Conservation (phyloP, 2,329 filamentous ascomycete species). For the Neonectria hederae region DNA sequence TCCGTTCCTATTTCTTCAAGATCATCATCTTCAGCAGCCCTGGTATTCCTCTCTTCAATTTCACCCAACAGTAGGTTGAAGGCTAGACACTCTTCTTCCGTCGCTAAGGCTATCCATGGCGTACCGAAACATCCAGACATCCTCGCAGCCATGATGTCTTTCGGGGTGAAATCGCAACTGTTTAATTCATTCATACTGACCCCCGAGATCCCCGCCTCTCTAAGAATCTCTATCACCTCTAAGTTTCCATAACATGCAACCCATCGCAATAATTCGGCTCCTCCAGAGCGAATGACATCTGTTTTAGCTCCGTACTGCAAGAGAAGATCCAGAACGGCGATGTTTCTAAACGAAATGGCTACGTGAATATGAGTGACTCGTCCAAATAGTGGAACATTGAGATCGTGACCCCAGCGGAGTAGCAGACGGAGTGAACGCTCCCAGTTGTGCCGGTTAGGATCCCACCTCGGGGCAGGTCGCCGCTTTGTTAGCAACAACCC, state of each 20-base stretch:
- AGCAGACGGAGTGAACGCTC: not conserved
- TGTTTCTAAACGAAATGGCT: not conserved
- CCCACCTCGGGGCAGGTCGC: not conserved
- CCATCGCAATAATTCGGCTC: not conserved
- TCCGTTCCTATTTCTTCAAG: not conserved
- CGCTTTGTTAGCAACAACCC: not conserved
- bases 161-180: not conserved
- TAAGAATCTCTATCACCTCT: not conserved
- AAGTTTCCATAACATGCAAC: not conserved
- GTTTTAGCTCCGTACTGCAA: not conserved
- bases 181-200: not conserved
- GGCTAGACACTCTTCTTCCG: not conserved
- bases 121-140: not conserved
- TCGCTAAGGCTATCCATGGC: not conserved
- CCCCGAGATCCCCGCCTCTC: not conserved
- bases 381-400: not conserved
- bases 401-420: not conserved
- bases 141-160: not conserved
- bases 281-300: not conserved
- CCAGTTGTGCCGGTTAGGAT: not conserved
- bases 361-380: accelerated
- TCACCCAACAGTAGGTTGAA: not conserved
- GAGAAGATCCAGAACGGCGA: not conserved
- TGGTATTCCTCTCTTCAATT: not conserved
- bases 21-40: not conserved